Percentiles rank a stretch among this genome's conserved stretches.
Evolutionary conservation across 345 rosid species (phyloP).

Genomic region (Eucalyptus polyanthemos): DNA sequence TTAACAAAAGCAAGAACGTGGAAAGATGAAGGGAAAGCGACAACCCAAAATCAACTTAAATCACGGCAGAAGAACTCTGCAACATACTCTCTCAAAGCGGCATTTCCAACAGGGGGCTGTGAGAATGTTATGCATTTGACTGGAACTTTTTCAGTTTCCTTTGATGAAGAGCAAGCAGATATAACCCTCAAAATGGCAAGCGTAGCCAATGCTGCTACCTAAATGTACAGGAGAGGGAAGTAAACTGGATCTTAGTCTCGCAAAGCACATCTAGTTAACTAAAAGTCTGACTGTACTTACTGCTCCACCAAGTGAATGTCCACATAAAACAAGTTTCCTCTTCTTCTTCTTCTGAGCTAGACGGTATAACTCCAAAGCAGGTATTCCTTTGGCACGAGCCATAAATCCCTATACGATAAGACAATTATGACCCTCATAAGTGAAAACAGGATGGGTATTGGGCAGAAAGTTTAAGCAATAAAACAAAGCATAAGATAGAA

Average conservation of each 20-base stretch:
- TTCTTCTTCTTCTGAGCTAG: conserved; percentile 97
- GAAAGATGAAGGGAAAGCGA: neutral
- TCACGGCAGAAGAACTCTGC: neutral
- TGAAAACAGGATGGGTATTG: neutral
- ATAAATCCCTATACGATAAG: conserved; percentile 58
- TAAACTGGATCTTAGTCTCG: neutral
- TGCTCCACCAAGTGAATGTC: conserved; percentile 99
- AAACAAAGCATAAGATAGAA: neutral
- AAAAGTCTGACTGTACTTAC: conserved; percentile 30
- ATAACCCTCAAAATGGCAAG: conserved; percentile 92
- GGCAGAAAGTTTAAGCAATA: neutral
- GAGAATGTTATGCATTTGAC: conserved; percentile 94
- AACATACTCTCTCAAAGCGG: conserved; percentile 90
- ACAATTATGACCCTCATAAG: neutral
- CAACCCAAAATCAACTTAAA: neutral
- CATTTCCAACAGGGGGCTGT: conserved; percentile 94
- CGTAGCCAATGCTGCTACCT: conserved; percentile 97
- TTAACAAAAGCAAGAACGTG: neutral
- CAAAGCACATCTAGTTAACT: neutral
- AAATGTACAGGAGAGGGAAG: neutral
- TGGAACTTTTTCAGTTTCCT: conserved; percentile 54
- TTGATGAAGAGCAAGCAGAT: conserved; percentile 65
- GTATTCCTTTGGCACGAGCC: conserved; percentile 98
- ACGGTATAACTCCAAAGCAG: conserved; percentile 88
- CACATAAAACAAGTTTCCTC: conserved; percentile 85